Percentiles rank a stretch among this genome's conserved stretches.
These are phyloP conservation scores for Sisymbrium irio DNA, from an alignment of 345 rosid genomes.

Conservation along the genomic window DNA sequence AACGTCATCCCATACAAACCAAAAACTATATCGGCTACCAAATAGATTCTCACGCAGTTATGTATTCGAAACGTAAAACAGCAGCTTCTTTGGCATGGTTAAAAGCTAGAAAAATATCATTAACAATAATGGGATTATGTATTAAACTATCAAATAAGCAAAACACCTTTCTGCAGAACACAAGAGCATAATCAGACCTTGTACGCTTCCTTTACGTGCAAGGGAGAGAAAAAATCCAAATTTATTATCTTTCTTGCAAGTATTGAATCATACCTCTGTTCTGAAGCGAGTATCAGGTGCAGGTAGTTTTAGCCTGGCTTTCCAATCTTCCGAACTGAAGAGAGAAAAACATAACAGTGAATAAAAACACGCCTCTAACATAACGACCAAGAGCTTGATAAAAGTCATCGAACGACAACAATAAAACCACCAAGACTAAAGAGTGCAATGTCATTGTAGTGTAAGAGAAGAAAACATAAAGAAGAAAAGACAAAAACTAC, in stretches of 20 bases:
- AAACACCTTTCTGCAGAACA: background rate
- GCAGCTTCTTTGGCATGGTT: background rate
- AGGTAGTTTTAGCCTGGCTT: constrained; percentile 67
- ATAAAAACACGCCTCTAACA: background rate
- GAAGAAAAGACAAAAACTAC: background rate
- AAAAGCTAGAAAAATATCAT: background rate
- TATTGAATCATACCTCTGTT: constrained; percentile 60
- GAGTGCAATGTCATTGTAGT: no score
- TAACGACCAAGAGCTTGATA: background rate
- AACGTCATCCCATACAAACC: background rate
- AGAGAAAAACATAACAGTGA: background rate
- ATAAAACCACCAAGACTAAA: background rate
- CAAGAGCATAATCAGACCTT: background rate
- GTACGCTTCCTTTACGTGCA: background rate
- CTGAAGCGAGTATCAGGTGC: constrained; percentile 71
- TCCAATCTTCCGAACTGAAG: constrained; percentile 86
- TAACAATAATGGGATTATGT: background rate
- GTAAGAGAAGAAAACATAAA: no score
- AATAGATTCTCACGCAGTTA: background rate
- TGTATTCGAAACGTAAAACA: background rate
- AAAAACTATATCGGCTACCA: background rate
- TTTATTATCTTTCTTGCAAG: background rate
- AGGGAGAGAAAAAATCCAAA: background rate
- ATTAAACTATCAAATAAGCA: background rate
- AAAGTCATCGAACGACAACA: background rate